A percentile compares a stretch with the other conserved stretches of the same genome.
These are phyloP conservation scores for Byssochlamys sp. DNA, from an alignment of 2,329 filamentous ascomycete genomes.

Conservation along the genomic window DNA sequence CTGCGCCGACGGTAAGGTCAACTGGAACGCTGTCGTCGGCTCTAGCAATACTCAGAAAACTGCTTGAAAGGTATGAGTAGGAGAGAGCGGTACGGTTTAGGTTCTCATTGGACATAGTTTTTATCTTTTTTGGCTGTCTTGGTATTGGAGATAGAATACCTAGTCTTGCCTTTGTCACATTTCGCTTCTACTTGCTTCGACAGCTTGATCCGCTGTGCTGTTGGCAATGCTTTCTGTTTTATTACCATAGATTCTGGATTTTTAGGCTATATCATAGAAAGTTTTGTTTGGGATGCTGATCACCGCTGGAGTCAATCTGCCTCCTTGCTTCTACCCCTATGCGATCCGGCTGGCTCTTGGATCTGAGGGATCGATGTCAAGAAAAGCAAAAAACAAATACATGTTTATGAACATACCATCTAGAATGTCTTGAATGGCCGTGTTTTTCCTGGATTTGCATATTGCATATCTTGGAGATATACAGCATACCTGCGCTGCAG, in stretches of 20 bases:
- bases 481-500: neutral
- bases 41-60: constrained; percentile 13
- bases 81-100: neutral
- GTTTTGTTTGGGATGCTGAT: neutral
- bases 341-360: neutral
- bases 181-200: neutral
- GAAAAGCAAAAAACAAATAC: neutral
- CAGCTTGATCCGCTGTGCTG: neutral
- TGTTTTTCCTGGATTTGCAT: neutral
- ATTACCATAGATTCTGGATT: neutral
- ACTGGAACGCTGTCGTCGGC: constrained; percentile 31
- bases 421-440: neutral
- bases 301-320: neutral
- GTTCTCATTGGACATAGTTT: neutral
- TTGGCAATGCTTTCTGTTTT: neutral
- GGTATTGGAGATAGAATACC: neutral
- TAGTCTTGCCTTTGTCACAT: neutral
- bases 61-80: constrained; percentile 11
- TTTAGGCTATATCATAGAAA: neutral
- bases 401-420: neutral
- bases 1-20: constrained; percentile 19
- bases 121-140: neutral
- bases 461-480: neutral
- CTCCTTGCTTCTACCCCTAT: neutral
- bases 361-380: neutral